Evolutionary conservation across 129 eudicot genomes (phyloP).

Genomic region (Pulicaria dysenterica): DNA sequence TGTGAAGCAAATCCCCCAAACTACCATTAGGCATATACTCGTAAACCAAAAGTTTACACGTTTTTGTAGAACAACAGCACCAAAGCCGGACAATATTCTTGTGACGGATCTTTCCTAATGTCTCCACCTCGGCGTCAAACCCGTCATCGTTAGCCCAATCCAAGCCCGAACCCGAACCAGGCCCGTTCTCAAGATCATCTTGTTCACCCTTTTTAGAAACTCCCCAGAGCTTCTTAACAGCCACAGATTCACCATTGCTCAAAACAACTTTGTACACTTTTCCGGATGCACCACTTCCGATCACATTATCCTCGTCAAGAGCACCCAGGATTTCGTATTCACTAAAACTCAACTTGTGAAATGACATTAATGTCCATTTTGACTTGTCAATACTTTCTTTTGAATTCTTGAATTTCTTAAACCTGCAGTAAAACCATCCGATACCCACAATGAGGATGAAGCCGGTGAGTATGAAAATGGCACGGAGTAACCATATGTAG

Average conservation of each 20-base stretch:
- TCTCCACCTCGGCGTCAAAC: constrained; percentile 87
- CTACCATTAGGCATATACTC: constrained; percentile 97
- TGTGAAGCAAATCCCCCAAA: constrained; percentile 83
- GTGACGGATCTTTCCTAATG: constrained; percentile 89
- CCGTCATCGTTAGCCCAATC: constrained; percentile 51
- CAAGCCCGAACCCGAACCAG: not conserved
- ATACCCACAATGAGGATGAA: constrained; percentile 58
- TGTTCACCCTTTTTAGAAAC: constrained; percentile 50
- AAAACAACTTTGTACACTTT: constrained; percentile 86
- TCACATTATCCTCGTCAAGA: constrained; percentile 82
- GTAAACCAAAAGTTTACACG: constrained; percentile 79
- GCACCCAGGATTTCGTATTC: constrained; percentile 80
- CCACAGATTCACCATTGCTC: constrained; percentile 77
- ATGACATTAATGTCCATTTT: constrained; percentile 91
- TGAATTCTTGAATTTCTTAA: constrained; percentile 44
- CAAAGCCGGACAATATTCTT: constrained; percentile 82
- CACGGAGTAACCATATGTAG: constrained; percentile 60
- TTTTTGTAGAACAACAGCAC: constrained; percentile 87
- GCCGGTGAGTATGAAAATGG: constrained; percentile 64
- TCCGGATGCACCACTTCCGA: constrained; percentile 90
- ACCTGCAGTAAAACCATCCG: constrained; percentile 64
- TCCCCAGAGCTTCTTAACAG: constrained; percentile 89
- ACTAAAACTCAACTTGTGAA: constrained; percentile 77
- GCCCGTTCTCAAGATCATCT: constrained; percentile 58
- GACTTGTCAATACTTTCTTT: constrained; percentile 59